Evolutionary conservation across 1,284 basidiomycete species (phyloP), one percentile per base, ranked within the genome.

Genomic region (Erythrobasidium hasegawianum): DNA sequence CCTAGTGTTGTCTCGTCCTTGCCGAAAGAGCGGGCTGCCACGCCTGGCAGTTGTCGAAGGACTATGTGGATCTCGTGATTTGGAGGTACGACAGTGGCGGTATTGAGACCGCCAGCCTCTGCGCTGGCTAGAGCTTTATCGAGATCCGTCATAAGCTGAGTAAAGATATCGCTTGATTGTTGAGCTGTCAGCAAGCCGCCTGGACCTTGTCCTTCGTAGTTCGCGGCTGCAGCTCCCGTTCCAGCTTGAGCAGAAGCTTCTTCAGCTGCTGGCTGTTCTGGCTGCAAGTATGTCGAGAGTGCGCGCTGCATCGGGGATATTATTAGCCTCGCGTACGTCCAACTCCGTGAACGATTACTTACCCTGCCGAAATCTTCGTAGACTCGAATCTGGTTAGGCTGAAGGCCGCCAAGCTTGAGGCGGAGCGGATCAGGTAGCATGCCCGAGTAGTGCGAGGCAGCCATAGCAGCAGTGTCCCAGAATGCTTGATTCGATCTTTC

Each of bases 371-470:
- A 97, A 75, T 97, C 95, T 73, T 97, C 93, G 78, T 99, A 99
- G 4, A 98, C 93, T 61, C 86, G 85, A 47, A 88, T 80, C 78
- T 99, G 96, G 70, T 86, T 83, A 18, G 84, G 81, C 69, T 89
- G 86, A 4, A 98, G 81, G 53, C 95, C 96, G 50, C 83, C 86
- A 9, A 86, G 82, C 73, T 89, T 89, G 74, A 98, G 85, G 29
- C 92, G 86, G 49, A 99, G 81, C 22, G 89, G 87, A 75, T 97
- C 93, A 0, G 96, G 96, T 38, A 99, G 83, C 60, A 83, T 86
- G 1, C 85, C 81, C 33, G 87, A 84, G 74, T 93, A 93, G 72
- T 85, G 87, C 38, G 87, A 85, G 18, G 85, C 83, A 24, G 86
- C 83, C 73, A 81, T 80, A 2, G 80, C 79, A 18, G 84, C 81